Evolutionary conservation across 78 protist genomes (phyloP).

Genomic region (Pigoraptor vietnamica): DNA sequence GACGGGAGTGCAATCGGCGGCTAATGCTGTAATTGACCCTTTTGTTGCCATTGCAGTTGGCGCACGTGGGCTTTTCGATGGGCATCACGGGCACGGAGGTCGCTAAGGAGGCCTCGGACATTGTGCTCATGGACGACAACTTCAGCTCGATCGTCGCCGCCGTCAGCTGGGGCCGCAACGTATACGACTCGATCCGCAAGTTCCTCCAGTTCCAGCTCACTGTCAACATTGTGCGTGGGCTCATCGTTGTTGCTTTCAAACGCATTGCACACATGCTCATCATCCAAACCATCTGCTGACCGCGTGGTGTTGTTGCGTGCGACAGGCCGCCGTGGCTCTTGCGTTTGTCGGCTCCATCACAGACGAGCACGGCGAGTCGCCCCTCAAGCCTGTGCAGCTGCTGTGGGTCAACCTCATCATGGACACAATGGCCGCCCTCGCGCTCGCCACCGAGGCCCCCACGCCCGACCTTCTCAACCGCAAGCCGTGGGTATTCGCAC

Average conservation of each 20-base stretch:
- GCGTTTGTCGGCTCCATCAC: conserved; percentile 70
- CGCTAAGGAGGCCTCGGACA: conserved; percentile 69
- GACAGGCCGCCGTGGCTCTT: conserved; percentile 65
- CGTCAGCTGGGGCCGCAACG: conserved; percentile 94
- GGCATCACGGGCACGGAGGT: conserved; percentile 62
- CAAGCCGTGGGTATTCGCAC: conserved; percentile 45
- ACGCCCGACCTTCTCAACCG: conserved; percentile 69
- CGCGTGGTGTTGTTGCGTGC: too few species aligned
- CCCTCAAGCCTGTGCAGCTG: conserved; percentile 85
- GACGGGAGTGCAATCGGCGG: too few species aligned
- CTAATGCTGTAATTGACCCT: too few species aligned
- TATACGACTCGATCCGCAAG: conserved; percentile 83
- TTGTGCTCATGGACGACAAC: conserved; percentile 92
- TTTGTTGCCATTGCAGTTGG: too few species aligned
- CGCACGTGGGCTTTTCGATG: conserved; percentile 98
- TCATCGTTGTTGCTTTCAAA: too few species aligned
- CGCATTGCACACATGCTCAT: too few species aligned
- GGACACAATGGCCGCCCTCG: conserved; percentile 99
- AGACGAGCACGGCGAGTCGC: conserved; percentile 27
- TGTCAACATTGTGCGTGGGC: conserved; percentile 68
- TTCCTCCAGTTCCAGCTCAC: conserved; percentile 96
- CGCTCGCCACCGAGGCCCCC: conserved; percentile 97
- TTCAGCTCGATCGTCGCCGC: conserved; percentile 84
- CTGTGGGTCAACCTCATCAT: conserved; percentile 98
- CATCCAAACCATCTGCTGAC: too few species aligned